phyloP scores from a whole-genome alignment of 257 asterid species.

The Nicotiana tabacum region DNA sequence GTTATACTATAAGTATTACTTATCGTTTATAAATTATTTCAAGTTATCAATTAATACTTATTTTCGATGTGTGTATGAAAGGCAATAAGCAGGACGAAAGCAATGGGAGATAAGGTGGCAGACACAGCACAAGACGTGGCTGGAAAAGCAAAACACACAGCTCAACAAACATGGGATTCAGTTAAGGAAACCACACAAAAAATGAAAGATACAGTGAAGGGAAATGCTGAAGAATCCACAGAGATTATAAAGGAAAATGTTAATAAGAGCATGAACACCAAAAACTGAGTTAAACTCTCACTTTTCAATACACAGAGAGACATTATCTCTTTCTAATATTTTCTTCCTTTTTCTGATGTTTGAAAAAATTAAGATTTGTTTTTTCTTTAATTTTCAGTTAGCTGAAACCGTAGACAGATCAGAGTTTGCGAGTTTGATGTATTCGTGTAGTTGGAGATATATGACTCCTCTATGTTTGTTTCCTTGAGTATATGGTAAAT shows the following conservation, averaged over 20 bases:
- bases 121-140: conserved; percentile 18
- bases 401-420: background rate
- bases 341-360: background rate
- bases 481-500: too few species aligned
- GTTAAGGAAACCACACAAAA: conserved; percentile 13
- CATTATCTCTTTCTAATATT: background rate
- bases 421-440: background rate
- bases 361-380: background rate
- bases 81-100: conserved; percentile 12
- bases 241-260: background rate
- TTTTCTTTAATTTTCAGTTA: background rate
- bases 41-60: too few species aligned
- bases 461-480: background rate
- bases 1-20: too few species aligned
- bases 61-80: background rate
- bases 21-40: too few species aligned
- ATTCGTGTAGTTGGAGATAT: background rate
- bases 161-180: conserved; percentile 14
- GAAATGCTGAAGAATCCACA: conserved; percentile 14
- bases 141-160: conserved; percentile 16
- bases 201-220: conserved; percentile 12
- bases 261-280: background rate
- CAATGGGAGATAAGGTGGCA: conserved; percentile 4
- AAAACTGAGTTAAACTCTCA: background rate
- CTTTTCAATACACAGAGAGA: background rate